Conservation (phyloP, 73 alveolate species). For the Symbiodinium pilosum region DNA sequence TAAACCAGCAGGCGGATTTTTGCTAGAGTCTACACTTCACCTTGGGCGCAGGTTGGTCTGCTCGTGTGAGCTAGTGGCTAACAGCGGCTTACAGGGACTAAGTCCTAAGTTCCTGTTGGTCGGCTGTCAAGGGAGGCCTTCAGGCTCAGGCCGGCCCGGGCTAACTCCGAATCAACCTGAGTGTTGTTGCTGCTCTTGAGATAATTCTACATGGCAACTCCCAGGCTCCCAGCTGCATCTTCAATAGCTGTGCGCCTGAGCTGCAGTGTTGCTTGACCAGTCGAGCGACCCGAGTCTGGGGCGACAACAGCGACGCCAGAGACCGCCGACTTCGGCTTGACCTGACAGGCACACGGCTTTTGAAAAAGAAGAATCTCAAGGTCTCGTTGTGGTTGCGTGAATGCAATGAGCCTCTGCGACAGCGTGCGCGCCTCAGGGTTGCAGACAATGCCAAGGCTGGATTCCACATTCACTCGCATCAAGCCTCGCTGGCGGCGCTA, state of each 20-base stretch:
- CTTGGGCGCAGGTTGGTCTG: too few relatives aligned
- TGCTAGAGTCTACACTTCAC: too few relatives aligned
- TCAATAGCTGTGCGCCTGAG: conserved; percentile 77
- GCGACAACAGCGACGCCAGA: conserved; percentile 45
- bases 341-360: too few relatives aligned
- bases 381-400: not conserved
- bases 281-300: too few relatives aligned
- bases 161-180: conserved; percentile 58
- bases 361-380: not conserved
- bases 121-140: too few relatives aligned
- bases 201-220: not conserved
- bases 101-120: too few relatives aligned
- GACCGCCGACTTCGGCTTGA: conserved; percentile 47
- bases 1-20: too few relatives aligned
- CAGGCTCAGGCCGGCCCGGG: conserved; percentile 47
- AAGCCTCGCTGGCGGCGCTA: not conserved
- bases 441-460: too few relatives aligned
- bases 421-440: not conserved
- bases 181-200: not conserved
- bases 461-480: too few relatives aligned
- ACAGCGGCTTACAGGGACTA: too few relatives aligned
- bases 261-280: not conserved
- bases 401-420: not conserved
- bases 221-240: conserved; percentile 27
- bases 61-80: too few relatives aligned